Conservation (phyloP, 108 stramenopile genomes). For the Cyclotella choctawhatcheeana region DNA sequence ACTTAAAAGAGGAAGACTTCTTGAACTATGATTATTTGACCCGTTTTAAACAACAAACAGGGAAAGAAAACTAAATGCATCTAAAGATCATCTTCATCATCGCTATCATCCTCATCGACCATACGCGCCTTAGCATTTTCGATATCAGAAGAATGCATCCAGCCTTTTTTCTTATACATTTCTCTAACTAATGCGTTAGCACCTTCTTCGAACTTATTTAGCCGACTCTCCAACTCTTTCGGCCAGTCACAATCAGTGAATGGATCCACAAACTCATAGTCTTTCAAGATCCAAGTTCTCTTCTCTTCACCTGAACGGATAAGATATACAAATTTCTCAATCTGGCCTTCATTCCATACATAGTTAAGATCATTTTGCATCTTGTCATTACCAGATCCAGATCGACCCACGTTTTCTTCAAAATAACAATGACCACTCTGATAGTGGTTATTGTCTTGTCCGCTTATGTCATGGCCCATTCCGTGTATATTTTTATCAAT, state of each 20-base stretch:
- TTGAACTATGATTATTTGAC: no score
- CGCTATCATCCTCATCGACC: slow-evolving; percentile 23
- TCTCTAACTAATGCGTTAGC: slow-evolving; percentile 39
- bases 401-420: slow-evolving; percentile 19
- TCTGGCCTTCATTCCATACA: slow-evolving; percentile 66
- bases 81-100: slow-evolving; percentile 55
- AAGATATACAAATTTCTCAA: slow-evolving; percentile 71
- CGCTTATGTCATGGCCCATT: slow-evolving; percentile 2
- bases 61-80: slow-evolving; percentile 20
- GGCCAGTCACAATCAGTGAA: slow-evolving; percentile 50
- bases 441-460: slow-evolving; percentile 28
- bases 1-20: no score
- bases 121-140: background rate
- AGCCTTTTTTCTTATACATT: slow-evolving; percentile 45
- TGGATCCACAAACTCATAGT: slow-evolving; percentile 85
- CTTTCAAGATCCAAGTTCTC: slow-evolving; percentile 73
- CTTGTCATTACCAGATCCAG: background rate
- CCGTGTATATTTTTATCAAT: slow-evolving; percentile 33
- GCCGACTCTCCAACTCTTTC: slow-evolving; percentile 53
- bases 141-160: slow-evolving; percentile 45
- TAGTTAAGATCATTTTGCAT: slow-evolving; percentile 13
- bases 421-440: slow-evolving; percentile 44
- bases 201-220: slow-evolving; percentile 46
- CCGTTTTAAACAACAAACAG: no score
- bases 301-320: slow-evolving; percentile 80